Conservation (phyloP, 805 yeast genomes). For the Starmerella powellii region DNA sequence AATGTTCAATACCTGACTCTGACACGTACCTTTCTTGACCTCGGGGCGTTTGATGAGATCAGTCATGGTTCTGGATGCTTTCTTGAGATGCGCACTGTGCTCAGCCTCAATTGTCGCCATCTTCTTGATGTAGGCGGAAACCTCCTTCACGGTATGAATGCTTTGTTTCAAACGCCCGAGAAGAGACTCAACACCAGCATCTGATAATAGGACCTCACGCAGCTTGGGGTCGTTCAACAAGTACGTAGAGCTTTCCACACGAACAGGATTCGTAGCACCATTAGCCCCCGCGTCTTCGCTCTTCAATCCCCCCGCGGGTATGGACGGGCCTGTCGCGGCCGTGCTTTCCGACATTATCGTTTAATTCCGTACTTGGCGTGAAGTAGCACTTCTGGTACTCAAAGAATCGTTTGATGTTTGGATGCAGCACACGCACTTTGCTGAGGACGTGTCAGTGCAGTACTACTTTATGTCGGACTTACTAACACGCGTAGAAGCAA, state of each 20-base stretch:
- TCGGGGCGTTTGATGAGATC: constrained; percentile 37
- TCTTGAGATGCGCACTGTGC: constrained; percentile 59
- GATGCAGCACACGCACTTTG: no score
- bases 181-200: constrained; percentile 58
- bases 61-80: constrained; percentile 49
- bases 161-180: constrained; percentile 66
- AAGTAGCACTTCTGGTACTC: no score
- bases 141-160: constrained; percentile 72
- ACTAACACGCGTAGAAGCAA: background rate
- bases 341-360: background rate
- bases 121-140: constrained; percentile 63
- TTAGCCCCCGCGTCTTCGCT: no score
- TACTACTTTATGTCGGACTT: background rate
- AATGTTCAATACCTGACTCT: constrained; percentile 51
- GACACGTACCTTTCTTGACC: constrained; percentile 54
- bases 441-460: background rate
- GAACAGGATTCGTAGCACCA: background rate
- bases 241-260: constrained; percentile 19
- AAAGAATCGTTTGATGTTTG: no score
- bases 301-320: no score
- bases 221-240: constrained; percentile 29
- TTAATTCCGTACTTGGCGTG: background rate
- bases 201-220: constrained; percentile 28
- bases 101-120: constrained; percentile 70
- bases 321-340: background rate